A percentile compares a stretch with the other conserved stretches of the same genome.
Conservation (phyloP, 306 rosid genomes). For the Datisca glomerata region DNA sequence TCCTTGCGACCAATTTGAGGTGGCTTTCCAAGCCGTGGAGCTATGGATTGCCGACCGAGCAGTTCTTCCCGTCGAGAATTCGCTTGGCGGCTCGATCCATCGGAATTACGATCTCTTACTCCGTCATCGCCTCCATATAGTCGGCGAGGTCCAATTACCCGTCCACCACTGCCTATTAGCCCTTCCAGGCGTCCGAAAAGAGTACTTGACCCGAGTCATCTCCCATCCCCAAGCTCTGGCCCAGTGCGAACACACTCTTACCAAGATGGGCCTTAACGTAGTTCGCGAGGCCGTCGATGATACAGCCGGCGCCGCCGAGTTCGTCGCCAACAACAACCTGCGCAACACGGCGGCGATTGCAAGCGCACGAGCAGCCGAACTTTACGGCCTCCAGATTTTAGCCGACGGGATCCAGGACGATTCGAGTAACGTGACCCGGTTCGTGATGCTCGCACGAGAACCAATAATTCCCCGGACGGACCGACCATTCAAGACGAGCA, state of each 20-base stretch:
- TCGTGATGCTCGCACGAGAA: conserved; percentile 88
- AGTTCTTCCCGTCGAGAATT: conserved; percentile 74
- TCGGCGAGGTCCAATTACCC: conserved; percentile 84
- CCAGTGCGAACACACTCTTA: conserved; percentile 80
- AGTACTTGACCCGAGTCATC: conserved; percentile 66
- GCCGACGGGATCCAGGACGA: conserved; percentile 92
- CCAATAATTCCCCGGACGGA: conserved; percentile 83
- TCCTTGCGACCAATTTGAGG: conserved; percentile 96
- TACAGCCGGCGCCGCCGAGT: conserved; percentile 94
- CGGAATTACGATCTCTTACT: conserved; percentile 93
- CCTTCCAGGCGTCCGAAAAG: conserved; percentile 65
- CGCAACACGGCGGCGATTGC: conserved; percentile 91
- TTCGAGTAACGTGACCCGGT: conserved; percentile 80
- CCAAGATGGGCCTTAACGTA: conserved; percentile 75
- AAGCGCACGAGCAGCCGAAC: conserved; percentile 67
- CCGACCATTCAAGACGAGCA: conserved; percentile 85
- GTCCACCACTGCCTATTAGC: conserved; percentile 95
- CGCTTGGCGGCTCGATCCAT: conserved; percentile 96
- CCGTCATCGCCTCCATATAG: conserved; percentile 96
- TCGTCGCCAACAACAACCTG: conserved; percentile 45
- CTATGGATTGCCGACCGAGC: conserved; percentile 97
- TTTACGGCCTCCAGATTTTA: conserved; percentile 52
- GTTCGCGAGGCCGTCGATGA: conserved; percentile 92
- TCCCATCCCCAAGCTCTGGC: conserved; percentile 94
- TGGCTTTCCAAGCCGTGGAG: conserved; percentile 88